Evolutionary conservation across 768 basidiomycete genomes (phyloP).

Genomic region (Leccinum boreale): DNA sequence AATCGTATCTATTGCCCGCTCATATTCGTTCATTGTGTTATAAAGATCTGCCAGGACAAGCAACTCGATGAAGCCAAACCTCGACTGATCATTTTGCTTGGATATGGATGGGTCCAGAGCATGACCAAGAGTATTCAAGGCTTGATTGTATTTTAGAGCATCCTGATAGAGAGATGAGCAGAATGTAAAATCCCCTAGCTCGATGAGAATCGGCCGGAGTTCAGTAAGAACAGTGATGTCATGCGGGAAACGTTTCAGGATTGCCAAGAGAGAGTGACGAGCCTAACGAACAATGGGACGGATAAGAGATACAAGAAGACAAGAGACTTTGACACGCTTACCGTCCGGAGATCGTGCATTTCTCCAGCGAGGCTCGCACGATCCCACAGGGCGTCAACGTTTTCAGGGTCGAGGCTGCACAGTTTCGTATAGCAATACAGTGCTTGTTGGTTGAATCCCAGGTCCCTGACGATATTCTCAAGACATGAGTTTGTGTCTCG

Average conservation of each 20-base stretch:
- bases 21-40: slow-evolving; percentile 65
- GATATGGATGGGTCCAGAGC: slow-evolving; percentile 29
- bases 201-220: slow-evolving; percentile 52
- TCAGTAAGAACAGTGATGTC: slow-evolving; percentile 78
- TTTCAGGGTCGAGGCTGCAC: slow-evolving; percentile 71
- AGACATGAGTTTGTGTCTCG: slow-evolving; percentile 51
- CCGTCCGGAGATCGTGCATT: slow-evolving; percentile 65
- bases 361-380: slow-evolving; percentile 78
- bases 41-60: slow-evolving; percentile 83
- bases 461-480: slow-evolving; percentile 52
- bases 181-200: slow-evolving; percentile 60
- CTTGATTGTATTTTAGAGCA: slow-evolving; percentile 70
- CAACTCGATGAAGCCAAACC: slow-evolving; percentile 51
- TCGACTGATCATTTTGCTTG: slow-evolving; percentile 8
- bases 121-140: slow-evolving; percentile 38
- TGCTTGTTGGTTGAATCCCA: slow-evolving; percentile 79
- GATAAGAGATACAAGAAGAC: neutral
- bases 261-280: slow-evolving; percentile 27
- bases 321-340: slow-evolving; percentile 29
- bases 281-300: slow-evolving; percentile 10
- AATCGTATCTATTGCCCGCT: slow-evolving; percentile 64
- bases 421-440: slow-evolving; percentile 90
- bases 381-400: slow-evolving; percentile 88
- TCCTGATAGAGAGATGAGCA: slow-evolving; percentile 68
- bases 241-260: slow-evolving; percentile 44